These are phyloP conservation scores for Trichoderma simmonsii DNA, from an alignment of 2,329 filamentous ascomycete species.

Conservation along the genomic window DNA sequence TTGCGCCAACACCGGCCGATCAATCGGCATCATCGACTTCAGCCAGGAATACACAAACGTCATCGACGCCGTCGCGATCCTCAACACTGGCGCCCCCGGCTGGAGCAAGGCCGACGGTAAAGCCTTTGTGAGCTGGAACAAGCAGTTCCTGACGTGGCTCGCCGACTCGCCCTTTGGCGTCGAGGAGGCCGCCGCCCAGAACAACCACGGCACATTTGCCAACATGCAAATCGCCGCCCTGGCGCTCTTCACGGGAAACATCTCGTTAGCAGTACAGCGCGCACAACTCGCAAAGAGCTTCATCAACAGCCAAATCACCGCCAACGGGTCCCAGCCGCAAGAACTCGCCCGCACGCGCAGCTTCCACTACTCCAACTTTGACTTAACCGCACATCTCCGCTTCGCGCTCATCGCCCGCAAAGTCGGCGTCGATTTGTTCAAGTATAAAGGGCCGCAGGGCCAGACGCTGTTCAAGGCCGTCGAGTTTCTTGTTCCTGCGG, in stretches of 20 bases:
- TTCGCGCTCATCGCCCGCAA: slow-evolving; percentile 23
- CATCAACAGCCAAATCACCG: slow-evolving; percentile 24
- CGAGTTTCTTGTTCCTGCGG: slow-evolving; percentile 27
- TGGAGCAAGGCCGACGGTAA: slow-evolving; percentile 23
- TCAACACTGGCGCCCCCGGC: slow-evolving; percentile 21
- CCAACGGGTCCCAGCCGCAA: slow-evolving; percentile 26
- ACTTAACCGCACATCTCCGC: slow-evolving; percentile 23
- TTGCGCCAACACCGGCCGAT: slow-evolving; percentile 22
- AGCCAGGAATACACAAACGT: slow-evolving; percentile 28
- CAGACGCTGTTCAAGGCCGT: slow-evolving; percentile 25
- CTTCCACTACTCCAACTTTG: slow-evolving; percentile 31
- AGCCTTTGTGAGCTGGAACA: slow-evolving; percentile 25
- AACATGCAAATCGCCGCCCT: slow-evolving; percentile 27
- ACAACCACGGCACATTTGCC: slow-evolving; percentile 29
- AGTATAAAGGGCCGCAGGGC: slow-evolving; percentile 23
- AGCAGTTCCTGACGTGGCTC: slow-evolving; percentile 26
- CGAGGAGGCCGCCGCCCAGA: slow-evolving; percentile 20
- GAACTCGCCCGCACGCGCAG: slow-evolving; percentile 29
- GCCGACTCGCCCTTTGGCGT: slow-evolving; percentile 25
- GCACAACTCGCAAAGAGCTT: slow-evolving; percentile 5
- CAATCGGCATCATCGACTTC: slow-evolving; percentile 28
- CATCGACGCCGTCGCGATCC: slow-evolving; percentile 26
- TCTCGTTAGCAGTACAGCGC: slow-evolving; percentile 7
- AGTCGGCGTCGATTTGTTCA: slow-evolving; percentile 25
- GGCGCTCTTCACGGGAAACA: slow-evolving; percentile 27